Evolutionary conservation across 176 grass and related monocot genomes (phyloP).

Genomic region (Pontederia paniculata): DNA sequence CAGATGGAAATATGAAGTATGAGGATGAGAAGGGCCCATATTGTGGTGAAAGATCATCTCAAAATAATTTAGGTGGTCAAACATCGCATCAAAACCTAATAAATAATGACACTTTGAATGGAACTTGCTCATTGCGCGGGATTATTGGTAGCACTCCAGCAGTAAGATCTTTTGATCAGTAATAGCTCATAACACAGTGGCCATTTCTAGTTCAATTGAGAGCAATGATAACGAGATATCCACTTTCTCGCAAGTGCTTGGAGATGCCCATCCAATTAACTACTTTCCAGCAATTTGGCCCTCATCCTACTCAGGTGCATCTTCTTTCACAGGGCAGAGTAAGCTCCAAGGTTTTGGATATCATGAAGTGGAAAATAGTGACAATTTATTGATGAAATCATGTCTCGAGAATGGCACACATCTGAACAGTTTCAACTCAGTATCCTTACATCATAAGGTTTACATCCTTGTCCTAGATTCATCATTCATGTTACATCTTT

Average conservation of each 20-base stretch:
- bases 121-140: background rate
- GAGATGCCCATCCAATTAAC: constrained; percentile 7
- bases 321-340: constrained; percentile 3
- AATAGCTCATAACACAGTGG: background rate
- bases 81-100: background rate
- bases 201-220: constrained; percentile 15
- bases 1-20: background rate
- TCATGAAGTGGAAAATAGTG: constrained; percentile 8
- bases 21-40: background rate
- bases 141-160: background rate
- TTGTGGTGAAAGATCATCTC: background rate
- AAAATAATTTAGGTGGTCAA: background rate
- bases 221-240: constrained; percentile 3
- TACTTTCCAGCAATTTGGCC: constrained; percentile 2
- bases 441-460: background rate
- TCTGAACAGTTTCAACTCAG: background rate
- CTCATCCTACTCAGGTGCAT: background rate
- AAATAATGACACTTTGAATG: background rate
- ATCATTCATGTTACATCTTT: background rate
- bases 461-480: too few species aligned
- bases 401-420: constrained; percentile 7
- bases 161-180: background rate
- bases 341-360: constrained; percentile 3
- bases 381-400: constrained; percentile 8
- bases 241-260: constrained; percentile 2